These are phyloP conservation scores for Nemania sp. DNA, from an alignment of 2,329 filamentous ascomycete species.

Conservation along the genomic window DNA sequence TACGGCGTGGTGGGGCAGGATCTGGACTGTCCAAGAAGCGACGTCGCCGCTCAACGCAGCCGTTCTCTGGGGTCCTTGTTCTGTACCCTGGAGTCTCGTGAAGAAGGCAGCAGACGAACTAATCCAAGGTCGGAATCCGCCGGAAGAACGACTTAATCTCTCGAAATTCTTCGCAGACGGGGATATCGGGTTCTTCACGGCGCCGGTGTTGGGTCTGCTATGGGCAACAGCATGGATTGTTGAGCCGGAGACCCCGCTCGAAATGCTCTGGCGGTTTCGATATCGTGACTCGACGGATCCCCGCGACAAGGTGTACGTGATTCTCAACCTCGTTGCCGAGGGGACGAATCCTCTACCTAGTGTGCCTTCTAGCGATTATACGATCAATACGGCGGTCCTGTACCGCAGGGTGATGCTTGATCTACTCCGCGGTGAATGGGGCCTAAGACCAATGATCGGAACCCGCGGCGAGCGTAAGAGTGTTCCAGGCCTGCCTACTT, in stretches of 20 bases:
- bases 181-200: neutral
- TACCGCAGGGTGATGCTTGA: slow-evolving; percentile 26
- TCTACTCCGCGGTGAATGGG: slow-evolving; percentile 16
- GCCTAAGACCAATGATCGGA: slow-evolving; percentile 19
- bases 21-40: slow-evolving; percentile 28
- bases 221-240: slow-evolving; percentile 15
- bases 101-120: slow-evolving; percentile 9
- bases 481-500: slow-evolving; percentile 17
- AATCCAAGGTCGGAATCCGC: neutral
- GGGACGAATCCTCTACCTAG: slow-evolving; percentile 16
- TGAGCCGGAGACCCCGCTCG: slow-evolving; percentile 2
- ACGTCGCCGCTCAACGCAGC: slow-evolving; percentile 13
- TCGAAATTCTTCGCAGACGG: neutral
- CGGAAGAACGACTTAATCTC: neutral
- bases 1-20: slow-evolving; percentile 22
- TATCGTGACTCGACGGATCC: slow-evolving; percentile 25
- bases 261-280: slow-evolving; percentile 24
- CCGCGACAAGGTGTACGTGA: slow-evolving; percentile 25
- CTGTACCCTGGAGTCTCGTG: slow-evolving; percentile 18
- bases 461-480: slow-evolving; percentile 18
- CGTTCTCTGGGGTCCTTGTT: slow-evolving; percentile 21
- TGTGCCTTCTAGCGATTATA: slow-evolving; percentile 20
- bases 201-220: slow-evolving; percentile 12
- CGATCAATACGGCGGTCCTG: slow-evolving; percentile 7
- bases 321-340: slow-evolving; percentile 21